These are phyloP conservation scores for Chrysoporthe deuterocubensis DNA, from an alignment of 2,329 filamentous ascomycete species.

Conservation along the genomic window DNA sequence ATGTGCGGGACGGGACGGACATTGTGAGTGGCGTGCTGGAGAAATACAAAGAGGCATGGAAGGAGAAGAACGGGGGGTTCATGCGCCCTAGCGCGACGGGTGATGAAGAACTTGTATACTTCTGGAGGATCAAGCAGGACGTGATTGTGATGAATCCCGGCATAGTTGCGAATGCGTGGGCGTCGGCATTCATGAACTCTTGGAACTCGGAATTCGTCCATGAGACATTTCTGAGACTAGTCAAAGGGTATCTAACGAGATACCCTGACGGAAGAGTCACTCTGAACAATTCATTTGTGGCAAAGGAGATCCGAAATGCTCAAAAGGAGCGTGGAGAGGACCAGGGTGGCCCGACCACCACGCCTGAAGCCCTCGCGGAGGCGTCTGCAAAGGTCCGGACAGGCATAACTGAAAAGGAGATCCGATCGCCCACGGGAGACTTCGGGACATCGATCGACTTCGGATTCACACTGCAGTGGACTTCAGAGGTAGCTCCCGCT, in stretches of 20 bases:
- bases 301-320: constrained; percentile 32
- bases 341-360: constrained; percentile 5
- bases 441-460: constrained; percentile 30
- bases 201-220: constrained; percentile 42
- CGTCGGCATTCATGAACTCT: constrained; percentile 41
- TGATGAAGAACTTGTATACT: constrained; percentile 34
- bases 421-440: constrained; percentile 26
- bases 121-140: constrained; percentile 36
- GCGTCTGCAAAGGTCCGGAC: constrained; percentile 11
- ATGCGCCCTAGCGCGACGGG: constrained; percentile 19
- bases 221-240: constrained; percentile 32
- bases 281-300: constrained; percentile 35
- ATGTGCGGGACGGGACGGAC: constrained; percentile 40
- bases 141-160: constrained; percentile 24
- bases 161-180: constrained; percentile 10
- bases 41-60: constrained; percentile 43
- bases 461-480: constrained; percentile 39
- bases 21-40: constrained; percentile 38
- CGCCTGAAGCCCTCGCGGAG: constrained; percentile 1
- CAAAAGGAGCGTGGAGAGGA: constrained; percentile 9
- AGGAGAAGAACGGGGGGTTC: constrained; percentile 36
- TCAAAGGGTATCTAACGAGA: constrained; percentile 36
- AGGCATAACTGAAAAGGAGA: constrained; percentile 14
- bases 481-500: constrained; percentile 39
- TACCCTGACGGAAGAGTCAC: constrained; percentile 29